Conservation (phyloP, 2,329 filamentous ascomycete genomes). For the Coniochaeta pulveracea region DNA sequence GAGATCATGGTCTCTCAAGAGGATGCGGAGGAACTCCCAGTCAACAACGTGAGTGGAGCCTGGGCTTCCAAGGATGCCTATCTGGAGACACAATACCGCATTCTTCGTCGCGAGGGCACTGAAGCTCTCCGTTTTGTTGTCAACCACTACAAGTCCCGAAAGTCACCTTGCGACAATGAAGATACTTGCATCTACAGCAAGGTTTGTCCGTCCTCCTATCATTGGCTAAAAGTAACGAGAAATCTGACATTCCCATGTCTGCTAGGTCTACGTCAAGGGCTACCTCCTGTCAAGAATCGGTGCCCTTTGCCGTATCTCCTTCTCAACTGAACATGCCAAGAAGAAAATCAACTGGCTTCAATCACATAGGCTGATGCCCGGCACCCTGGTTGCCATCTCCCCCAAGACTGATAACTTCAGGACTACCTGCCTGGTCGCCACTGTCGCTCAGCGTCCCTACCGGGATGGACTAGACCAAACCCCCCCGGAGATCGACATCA, state of each 20-base stretch:
- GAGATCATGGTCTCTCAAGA: constrained; percentile 35
- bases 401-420: constrained; percentile 48
- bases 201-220: constrained; percentile 25
- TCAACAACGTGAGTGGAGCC: constrained; percentile 42
- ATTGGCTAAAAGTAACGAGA: neutral
- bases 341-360: constrained; percentile 56
- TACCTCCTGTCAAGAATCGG: constrained; percentile 53
- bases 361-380: constrained; percentile 38
- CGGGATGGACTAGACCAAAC: constrained; percentile 47
- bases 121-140: constrained; percentile 53
- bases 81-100: constrained; percentile 59
- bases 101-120: constrained; percentile 65
- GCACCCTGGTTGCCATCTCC: constrained; percentile 41
- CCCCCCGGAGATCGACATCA: constrained; percentile 65
- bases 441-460: constrained; percentile 59
- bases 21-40: constrained; percentile 21
- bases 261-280: constrained; percentile 54
- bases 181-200: constrained; percentile 58
- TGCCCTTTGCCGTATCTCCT: constrained; percentile 55
- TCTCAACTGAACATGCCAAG: constrained; percentile 54
- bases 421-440: constrained; percentile 55
- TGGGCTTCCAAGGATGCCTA: constrained; percentile 56
- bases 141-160: neutral
- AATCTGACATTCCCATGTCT: too few relatives aligned
- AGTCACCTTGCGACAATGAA: constrained; percentile 40